Evolutionary conservation across 768 basidiomycete genomes (phyloP).

Genomic region (Suillus variegatus): DNA sequence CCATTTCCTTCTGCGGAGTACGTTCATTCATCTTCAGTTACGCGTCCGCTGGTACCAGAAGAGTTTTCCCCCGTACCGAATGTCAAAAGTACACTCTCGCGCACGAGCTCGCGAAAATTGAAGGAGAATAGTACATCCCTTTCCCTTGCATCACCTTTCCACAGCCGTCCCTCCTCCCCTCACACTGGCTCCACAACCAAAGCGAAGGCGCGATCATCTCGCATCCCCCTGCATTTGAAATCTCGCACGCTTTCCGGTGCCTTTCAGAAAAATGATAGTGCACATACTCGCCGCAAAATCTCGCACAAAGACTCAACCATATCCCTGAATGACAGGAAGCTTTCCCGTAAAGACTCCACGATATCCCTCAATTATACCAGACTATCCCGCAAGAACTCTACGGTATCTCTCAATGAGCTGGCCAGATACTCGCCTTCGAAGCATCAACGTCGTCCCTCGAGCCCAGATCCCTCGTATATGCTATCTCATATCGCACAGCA

Average conservation of each 20-base stretch:
- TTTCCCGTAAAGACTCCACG: constrained; percentile 20
- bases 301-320: constrained; percentile 6
- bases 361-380: constrained; percentile 19
- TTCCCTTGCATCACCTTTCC: constrained; percentile 47
- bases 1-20: constrained; percentile 27
- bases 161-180: constrained; percentile 44
- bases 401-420: constrained; percentile 11
- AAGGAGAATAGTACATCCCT: constrained; percentile 39
- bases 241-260: constrained; percentile 41
- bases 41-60: constrained; percentile 28
- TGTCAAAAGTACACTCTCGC: constrained; percentile 34
- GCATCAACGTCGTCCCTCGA: constrained; percentile 22
- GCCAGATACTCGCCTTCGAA: constrained; percentile 17
- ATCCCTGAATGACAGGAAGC: constrained; percentile 11
- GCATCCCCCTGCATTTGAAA: constrained; percentile 30
- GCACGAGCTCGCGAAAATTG: constrained; percentile 41
- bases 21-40: constrained; percentile 24
- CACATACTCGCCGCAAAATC: constrained; percentile 1
- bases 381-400: constrained; percentile 8
- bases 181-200: constrained; percentile 37
- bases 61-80: constrained; percentile 46
- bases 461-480: constrained; percentile 30
- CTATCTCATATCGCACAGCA: constrained; percentile 17
- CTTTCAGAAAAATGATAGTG: constrained; percentile 18
- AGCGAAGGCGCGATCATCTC: constrained; percentile 21